Conservation (phyloP, 805 yeast genomes). For the Ogataea glucozyma region DNA sequence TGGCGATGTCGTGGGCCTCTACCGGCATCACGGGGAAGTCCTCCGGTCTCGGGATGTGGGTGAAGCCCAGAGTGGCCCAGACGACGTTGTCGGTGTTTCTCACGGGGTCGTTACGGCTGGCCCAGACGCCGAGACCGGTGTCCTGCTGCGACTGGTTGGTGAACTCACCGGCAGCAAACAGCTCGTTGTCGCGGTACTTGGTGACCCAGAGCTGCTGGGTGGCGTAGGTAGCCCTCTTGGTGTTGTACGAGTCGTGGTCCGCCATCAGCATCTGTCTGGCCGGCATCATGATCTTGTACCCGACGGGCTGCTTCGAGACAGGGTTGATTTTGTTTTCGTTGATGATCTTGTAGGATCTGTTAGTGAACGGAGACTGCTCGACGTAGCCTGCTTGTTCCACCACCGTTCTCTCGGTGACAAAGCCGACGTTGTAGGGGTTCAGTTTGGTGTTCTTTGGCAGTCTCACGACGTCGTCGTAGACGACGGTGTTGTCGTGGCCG, state of each 20-base stretch:
- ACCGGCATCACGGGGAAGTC: constrained; percentile 92
- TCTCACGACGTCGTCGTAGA: constrained; percentile 66
- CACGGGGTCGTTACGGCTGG: constrained; percentile 63
- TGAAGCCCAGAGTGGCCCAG: constrained; percentile 81
- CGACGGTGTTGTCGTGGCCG: constrained; percentile 76
- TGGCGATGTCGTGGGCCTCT: constrained; percentile 68
- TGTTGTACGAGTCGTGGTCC: constrained; percentile 59
- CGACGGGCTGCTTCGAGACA: constrained; percentile 69
- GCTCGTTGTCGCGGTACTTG: constrained; percentile 68
- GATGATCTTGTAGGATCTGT: constrained; percentile 72
- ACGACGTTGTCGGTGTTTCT: constrained; percentile 77
- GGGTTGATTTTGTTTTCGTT: constrained; percentile 74
- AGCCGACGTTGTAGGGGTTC: constrained; percentile 74
- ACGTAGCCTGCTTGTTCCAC: constrained; percentile 71
- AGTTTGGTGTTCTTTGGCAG: constrained; percentile 52
- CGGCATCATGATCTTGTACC: constrained; percentile 72
- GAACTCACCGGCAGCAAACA: constrained; percentile 83
- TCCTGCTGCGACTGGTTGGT: constrained; percentile 76
- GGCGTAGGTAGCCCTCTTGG: constrained; percentile 74
- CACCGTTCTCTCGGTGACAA: constrained; percentile 57
- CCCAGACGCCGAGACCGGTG: constrained; percentile 74
- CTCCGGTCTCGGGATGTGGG: constrained; percentile 80
- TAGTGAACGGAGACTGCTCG: constrained; percentile 75
- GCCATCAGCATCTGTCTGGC: constrained; percentile 78
- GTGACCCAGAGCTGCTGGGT: constrained; percentile 84